Evolutionary conservation across 371 early-diverging fungal species (phyloP), one percentile per base, ranked within the genome.

Genomic region (Mortierella sp.): DNA sequence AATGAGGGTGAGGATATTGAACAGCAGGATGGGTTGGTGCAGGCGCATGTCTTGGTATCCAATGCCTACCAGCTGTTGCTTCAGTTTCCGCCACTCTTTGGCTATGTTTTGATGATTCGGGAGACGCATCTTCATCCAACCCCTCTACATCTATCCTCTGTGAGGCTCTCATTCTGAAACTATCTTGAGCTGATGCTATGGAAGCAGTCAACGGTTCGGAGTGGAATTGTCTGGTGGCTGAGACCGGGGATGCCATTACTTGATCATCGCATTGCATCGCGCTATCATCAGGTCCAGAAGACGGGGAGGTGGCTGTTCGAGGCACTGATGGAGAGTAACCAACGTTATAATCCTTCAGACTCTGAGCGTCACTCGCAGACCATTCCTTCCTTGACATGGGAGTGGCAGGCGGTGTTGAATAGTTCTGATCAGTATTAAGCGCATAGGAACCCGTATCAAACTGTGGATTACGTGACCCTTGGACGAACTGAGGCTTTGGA

Each of bases 1-100:
- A 79, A 60, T 69, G 70, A 45, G 68, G 64, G 64, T 79, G 74
- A 73, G 71, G 70, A 66, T 69, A 73, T 66, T 64, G 66, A 64
- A 59, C 47, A 62, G 79, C 47, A 22, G 63, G 57, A 64, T 56
- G 61, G 35, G 65, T 45, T 42, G 80, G 61, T 67, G 68, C 57
- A 64, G 71, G 67, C 68, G 67, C 67, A 61, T 63, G 63, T 66
- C 63, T 66, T 34, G 74, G 64, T 54, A 59, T 72, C 79, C 79
- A 70, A 58, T 72, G 70, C 73, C 73, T 78, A 78, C 74, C 74
- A 72, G 68, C 65, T 68, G 69, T 35, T 67, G 63, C 57, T 43
- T 70, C 62, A n/a, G 26, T 31, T 58, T 57, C 66, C 42, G 54
- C 17, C 67, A 8, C 43, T 54, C 54, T 56, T 35, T 45, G 60